Conservation (phyloP, 2,329 filamentous ascomycete species). For the Orbilia brochopaga region DNA sequence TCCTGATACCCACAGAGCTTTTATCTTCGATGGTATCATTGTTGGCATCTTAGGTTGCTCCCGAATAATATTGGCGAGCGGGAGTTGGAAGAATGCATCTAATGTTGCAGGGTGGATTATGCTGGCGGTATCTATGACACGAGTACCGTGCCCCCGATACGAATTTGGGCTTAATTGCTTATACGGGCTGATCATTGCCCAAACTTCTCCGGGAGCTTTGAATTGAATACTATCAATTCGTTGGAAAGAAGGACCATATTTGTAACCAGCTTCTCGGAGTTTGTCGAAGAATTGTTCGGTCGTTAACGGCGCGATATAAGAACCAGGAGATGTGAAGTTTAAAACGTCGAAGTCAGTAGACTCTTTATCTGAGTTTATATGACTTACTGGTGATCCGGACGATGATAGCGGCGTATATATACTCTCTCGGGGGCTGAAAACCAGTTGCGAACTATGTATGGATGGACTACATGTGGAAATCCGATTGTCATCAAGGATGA, state of each 20-base stretch:
- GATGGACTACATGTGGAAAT: too few species aligned
- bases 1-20: conserved; percentile 27
- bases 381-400: too few species aligned
- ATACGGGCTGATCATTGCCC: conserved; percentile 1
- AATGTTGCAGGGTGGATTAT: conserved; percentile 62
- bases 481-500: too few species aligned
- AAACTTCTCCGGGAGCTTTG: not conserved
- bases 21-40: conserved; percentile 31
- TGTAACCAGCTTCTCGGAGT: conserved; percentile 57
- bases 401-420: too few species aligned
- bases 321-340: too few species aligned
- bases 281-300: conserved; percentile 55
- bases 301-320: not conserved
- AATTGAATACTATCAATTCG: conserved; percentile 54
- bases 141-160: conserved; percentile 1
- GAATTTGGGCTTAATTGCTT: not conserved
- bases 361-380: too few species aligned
- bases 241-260: conserved; percentile 59
- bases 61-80: conserved; percentile 57
- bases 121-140: conserved; percentile 57
- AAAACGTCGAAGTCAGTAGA: too few species aligned
- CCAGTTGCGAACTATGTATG: too few species aligned
- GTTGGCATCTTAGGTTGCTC: not conserved
- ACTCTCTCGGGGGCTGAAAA: too few species aligned
- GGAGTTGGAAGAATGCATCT: conserved; percentile 59